These are phyloP conservation scores for Talinum fruticosum DNA, from an alignment of 148 eudicot species.

Conservation along the genomic window DNA sequence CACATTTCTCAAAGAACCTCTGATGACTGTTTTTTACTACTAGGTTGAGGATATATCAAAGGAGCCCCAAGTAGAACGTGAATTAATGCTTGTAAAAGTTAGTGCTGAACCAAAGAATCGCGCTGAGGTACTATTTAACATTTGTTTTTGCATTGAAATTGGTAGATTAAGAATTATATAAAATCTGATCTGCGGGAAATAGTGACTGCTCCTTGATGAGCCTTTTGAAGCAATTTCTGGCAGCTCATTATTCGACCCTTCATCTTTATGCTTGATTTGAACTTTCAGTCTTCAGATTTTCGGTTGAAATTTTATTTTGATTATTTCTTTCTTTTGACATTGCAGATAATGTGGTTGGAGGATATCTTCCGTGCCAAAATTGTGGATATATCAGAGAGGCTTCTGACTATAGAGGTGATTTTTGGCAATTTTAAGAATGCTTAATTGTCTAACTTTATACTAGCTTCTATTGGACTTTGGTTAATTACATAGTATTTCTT, in stretches of 20 bases:
- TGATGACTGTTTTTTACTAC: not conserved
- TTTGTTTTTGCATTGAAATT: not conserved
- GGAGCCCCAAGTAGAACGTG: slow-evolving; percentile 71
- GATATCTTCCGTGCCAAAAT: slow-evolving; percentile 66
- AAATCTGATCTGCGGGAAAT: not conserved
- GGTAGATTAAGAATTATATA: not conserved
- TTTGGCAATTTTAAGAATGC: not conserved
- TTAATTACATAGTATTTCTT: not conserved
- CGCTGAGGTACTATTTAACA: slow-evolving; percentile 45
- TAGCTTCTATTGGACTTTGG: not conserved
- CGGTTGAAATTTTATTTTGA: not conserved
- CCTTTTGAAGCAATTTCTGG: not conserved
- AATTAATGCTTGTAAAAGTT: slow-evolving; percentile 62
- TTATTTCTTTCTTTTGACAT: not conserved
- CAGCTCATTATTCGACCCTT: not conserved
- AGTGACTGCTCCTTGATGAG: not conserved
- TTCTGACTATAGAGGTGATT: slow-evolving; percentile 61
- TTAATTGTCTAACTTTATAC: not conserved
- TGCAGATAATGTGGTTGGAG: slow-evolving; percentile 67
- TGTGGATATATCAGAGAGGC: slow-evolving; percentile 57
- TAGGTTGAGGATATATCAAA: slow-evolving; percentile 65
- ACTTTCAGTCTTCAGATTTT: not conserved
- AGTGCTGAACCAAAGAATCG: slow-evolving; percentile 42
- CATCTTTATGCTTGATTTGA: not conserved
- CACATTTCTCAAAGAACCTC: not conserved